These are phyloP conservation scores for Suhomyces maxii DNA, from an alignment of 1,139 yeast genomes.

Conservation along the genomic window DNA sequence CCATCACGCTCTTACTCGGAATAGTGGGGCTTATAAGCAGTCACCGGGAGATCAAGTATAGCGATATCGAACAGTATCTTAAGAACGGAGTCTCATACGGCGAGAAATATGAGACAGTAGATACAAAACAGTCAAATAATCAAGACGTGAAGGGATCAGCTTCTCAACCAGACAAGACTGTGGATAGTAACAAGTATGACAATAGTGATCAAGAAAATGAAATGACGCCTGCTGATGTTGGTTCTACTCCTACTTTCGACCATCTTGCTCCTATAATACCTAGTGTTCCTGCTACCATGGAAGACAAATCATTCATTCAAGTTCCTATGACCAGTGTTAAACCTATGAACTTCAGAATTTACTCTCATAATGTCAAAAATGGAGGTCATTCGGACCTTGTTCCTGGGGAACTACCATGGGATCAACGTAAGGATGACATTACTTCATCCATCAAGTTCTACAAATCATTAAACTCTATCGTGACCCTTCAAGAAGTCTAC, in stretches of 20 bases:
- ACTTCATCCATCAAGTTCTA: constrained; percentile 32
- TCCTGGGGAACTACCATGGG: constrained; percentile 36
- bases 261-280: not conserved
- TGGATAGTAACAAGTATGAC: too few species aligned
- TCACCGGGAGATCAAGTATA: not conserved
- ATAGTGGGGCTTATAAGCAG: not conserved
- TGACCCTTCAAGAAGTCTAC: constrained; percentile 39
- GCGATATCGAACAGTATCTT: not conserved
- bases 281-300: constrained; percentile 16
- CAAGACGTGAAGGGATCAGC: too few species aligned
- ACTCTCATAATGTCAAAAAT: constrained; percentile 41
- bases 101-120: not conserved
- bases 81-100: not conserved
- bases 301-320: constrained; percentile 18
- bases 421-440: constrained; percentile 24
- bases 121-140: not conserved
- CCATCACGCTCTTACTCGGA: not conserved
- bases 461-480: constrained; percentile 25
- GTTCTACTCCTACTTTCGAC: not conserved
- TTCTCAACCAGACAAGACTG: too few species aligned
- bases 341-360: constrained; percentile 31
- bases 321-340: constrained; percentile 15
- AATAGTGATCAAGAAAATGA: too few species aligned
- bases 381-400: constrained; percentile 30
- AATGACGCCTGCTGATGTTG: too few species aligned